Evolutionary conservation across 352 stramenopile genomes (phyloP), one percentile per base, ranked within the genome.

Genomic region (Globisporangium orthogonon): DNA sequence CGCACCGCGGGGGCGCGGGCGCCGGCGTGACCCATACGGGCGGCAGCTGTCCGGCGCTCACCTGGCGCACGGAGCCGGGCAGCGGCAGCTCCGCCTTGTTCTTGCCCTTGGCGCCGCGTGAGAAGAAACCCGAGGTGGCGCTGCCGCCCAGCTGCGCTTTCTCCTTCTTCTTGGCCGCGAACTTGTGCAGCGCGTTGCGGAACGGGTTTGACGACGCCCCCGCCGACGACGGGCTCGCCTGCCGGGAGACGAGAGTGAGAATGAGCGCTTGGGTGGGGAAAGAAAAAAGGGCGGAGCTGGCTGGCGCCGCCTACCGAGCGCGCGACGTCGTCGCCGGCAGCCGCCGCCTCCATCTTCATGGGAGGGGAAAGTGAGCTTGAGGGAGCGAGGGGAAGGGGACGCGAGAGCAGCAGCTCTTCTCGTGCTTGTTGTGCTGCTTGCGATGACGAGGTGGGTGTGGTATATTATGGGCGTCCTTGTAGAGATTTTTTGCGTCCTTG

Each of bases 151-250:
- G 52, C 45, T 58, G 57, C 17, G 75, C 64, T 30, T 87, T 67
- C 57, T 93, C 87, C 52, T 91, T 84, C 66, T 91, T 93, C 56
- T 86, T 75, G n/a, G 28, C 10, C 13, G 63, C 54, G 49, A 93
- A 88, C 53, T 93, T 93, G 67, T 93, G 79, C 52, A 93, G 66
- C 47, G 78, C 83, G 54, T 76, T 86, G 56, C 82, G 82, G 55
- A 93, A 91, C 43, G 76, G 74, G 56, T 89, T 91, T 10, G 76
- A 83, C 40, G 76, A 83, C 30, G 61, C 62, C 23, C 23, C 23
- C 23, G 23, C 23, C 23, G 23, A 23, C 35, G 66, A 71, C 33
- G 63, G 51, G 37, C 58, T 73, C 35, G 68, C 40, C 66, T 80
- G 55, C 4, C 11, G 37, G 4, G 37, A 13, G 4, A 13, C 35